Evolutionary conservation across 2,329 filamentous ascomycete species (phyloP), one percentile per base, ranked within the genome.

Genomic region (Colletotrichum destructivum): DNA sequence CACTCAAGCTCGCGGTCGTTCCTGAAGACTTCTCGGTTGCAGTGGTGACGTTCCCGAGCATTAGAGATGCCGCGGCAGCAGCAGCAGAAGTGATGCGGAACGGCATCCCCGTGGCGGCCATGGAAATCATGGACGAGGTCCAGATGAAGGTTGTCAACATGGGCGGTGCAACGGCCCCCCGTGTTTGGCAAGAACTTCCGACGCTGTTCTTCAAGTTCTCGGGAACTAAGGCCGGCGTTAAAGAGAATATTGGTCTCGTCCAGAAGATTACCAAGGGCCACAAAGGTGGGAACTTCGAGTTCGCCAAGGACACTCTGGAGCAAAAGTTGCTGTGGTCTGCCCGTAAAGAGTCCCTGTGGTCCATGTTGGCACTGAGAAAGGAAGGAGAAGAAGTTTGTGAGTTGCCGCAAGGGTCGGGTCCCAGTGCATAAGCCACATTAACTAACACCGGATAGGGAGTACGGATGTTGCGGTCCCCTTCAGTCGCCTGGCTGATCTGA

Each of bases 121-220:
- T 95, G 89, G 94, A 96, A 81, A 90, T 96, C 75, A 94, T 96
- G 92, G 94, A 96, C 78, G 94, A 96, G 69, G 92, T 96, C 4
- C 93, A 95, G 81, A 96, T 96, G 94, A 88, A 86, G 74, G 92
- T 96, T 0, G 91, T 96, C 78, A 96, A 96, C 81, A 85, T 91
- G 64, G 89, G 92, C 13, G 92, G 92, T 1, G 89, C 90, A 4
- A 94, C 92, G 0, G 88, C 89, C 9, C 91, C 90, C 18, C 84
- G 88, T 7, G 88, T 89, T 54, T 96, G 93, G 93, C 88, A 92
- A 76, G 93, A 95, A 80, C 82, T 88, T 66, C 93, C 93, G 0
- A 95, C 93, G 1, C 86, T 96, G 15, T 95, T 96, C 80, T 94
- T 96, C 88, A 95, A 95, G 82, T 94, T 97, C 79, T 91, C 93